These are phyloP conservation scores for Petunia axillaris DNA, from an alignment of 257 asterid genomes.

Conservation along the genomic window DNA sequence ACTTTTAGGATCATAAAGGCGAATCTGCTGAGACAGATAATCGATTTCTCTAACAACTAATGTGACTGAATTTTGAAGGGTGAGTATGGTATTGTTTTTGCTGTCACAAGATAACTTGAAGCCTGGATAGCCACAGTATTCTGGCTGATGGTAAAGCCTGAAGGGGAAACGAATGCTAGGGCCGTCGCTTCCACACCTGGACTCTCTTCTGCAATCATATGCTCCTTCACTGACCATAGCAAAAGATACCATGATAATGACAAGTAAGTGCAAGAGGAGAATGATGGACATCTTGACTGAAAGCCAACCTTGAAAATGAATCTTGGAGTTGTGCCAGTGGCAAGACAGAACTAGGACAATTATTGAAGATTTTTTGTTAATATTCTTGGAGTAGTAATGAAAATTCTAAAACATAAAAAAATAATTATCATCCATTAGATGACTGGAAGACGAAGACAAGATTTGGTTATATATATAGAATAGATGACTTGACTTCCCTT, in stretches of 20 bases:
- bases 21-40: not conserved
- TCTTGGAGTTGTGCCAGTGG: not conserved
- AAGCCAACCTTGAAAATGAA: not conserved
- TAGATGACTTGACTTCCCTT: too few species aligned
- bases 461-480: too few species aligned
- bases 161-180: conserved; percentile 23
- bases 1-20: not conserved
- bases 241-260: not conserved
- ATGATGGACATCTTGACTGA: not conserved
- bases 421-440: too few species aligned
- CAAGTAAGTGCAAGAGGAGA: not conserved
- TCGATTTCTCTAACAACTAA: not conserved
- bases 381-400: too few species aligned
- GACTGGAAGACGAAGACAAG: too few species aligned
- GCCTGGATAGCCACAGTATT: conserved; percentile 24
- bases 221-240: not conserved
- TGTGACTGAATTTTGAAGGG: not conserved
- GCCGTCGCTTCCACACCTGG: not conserved
- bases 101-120: conserved; percentile 6
- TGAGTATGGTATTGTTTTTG: not conserved
- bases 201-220: not conserved
- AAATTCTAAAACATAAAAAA: too few species aligned
- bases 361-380: too few species aligned
- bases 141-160: not conserved
- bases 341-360: too few species aligned